These are phyloP conservation scores for Trichodelitschia bisporula DNA, from an alignment of 495 filamentous ascomycete genomes.

Conservation along the genomic window DNA sequence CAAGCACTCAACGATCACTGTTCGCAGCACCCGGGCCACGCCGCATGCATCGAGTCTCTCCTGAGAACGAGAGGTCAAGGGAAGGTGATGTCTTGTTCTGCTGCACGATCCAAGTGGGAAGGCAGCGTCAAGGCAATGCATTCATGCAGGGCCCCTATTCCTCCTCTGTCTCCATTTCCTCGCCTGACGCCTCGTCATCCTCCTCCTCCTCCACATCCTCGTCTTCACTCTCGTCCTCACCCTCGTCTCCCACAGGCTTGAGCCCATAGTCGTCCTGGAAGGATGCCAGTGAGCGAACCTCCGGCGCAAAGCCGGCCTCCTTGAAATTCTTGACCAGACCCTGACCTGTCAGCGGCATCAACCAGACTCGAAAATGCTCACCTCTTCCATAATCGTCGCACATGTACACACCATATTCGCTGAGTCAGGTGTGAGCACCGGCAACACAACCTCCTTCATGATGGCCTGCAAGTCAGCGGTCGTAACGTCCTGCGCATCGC, in stretches of 20 bases:
- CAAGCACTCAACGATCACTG: no score
- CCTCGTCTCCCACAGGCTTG: slow-evolving; percentile 37
- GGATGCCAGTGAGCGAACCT: slow-evolving; percentile 45
- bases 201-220: slow-evolving; percentile 36
- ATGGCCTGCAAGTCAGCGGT: slow-evolving; percentile 54
- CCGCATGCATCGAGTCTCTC: no score
- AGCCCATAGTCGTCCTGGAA: slow-evolving; percentile 89
- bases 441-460: slow-evolving; percentile 49
- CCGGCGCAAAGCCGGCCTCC: slow-evolving; percentile 49
- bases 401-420: slow-evolving; percentile 79
- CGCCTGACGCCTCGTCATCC: slow-evolving; percentile 2
- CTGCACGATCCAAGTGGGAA: no score
- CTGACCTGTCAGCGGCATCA: slow-evolving; percentile 18
- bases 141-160: no score
- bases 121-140: no score
- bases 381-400: slow-evolving; percentile 61
- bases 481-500: slow-evolving; percentile 46
- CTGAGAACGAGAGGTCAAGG: no score
- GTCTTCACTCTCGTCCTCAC: slow-evolving; percentile 23
- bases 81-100: no score
- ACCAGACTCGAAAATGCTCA: slow-evolving; percentile 18
- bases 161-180: slow-evolving; percentile 15
- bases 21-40: no score
- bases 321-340: slow-evolving; percentile 45
- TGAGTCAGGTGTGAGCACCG: slow-evolving; percentile 48